Evolutionary conservation across 2,329 filamentous ascomycete genomes (phyloP).

Genomic region (Hyphodiscus sp.): DNA sequence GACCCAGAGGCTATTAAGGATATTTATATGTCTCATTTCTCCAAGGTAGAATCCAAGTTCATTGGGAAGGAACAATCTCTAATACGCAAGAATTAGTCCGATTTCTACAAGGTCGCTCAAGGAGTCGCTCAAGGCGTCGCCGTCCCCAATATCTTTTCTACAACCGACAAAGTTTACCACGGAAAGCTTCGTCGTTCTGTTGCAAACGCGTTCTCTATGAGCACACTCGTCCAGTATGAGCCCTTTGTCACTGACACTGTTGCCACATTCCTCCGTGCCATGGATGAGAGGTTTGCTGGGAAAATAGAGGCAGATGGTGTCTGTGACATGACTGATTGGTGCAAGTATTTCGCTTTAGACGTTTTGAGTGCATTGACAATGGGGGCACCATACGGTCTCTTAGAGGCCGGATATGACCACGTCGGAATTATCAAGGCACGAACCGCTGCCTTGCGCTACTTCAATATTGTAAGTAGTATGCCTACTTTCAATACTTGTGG

Average conservation of each 20-base stretch:
- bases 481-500: too few species aligned
- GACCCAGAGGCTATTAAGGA: constrained; percentile 7
- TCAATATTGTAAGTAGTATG: too few species aligned
- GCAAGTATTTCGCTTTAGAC: constrained; percentile 4
- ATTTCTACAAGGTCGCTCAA: too few species aligned
- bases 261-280: background rate
- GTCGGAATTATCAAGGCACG: background rate
- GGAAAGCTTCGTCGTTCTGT: constrained; percentile 1
- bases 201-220: constrained; percentile 1
- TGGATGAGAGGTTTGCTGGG: background rate
- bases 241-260: constrained; percentile 1
- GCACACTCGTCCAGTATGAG: constrained; percentile 2
- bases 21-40: constrained; percentile 2
- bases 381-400: background rate
- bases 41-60: too few species aligned
- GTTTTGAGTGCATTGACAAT: constrained; percentile 1
- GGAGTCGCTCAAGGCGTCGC: too few species aligned
- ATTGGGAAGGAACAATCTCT: too few species aligned
- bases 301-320: background rate
- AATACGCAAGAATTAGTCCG: too few species aligned
- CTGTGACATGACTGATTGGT: constrained; percentile 1
- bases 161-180: background rate
- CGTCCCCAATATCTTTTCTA: too few species aligned
- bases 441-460: too few species aligned
- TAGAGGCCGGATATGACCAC: background rate